phyloP scores from a whole-genome alignment of 495 filamentous ascomycete species.

The Viridothelium virens region DNA sequence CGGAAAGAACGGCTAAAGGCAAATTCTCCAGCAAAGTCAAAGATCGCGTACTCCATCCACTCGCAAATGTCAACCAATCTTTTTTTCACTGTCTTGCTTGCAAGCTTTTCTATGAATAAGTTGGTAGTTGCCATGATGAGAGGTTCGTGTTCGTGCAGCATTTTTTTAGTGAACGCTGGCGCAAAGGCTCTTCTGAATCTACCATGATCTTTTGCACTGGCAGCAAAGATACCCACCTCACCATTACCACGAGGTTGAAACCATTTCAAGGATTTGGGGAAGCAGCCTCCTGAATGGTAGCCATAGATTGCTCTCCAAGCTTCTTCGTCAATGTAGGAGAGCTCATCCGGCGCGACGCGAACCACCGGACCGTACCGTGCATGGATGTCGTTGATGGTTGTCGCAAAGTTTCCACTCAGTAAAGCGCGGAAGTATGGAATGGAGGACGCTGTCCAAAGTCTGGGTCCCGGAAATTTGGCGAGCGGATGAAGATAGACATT shows the following conservation, averaged over 20 bases:
- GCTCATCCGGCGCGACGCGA: conserved; percentile 15
- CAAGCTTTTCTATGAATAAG: background rate
- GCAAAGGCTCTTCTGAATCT: conserved; percentile 1
- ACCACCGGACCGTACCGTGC: conserved; percentile 17
- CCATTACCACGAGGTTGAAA: background rate
- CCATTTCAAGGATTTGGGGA: conserved; percentile 2
- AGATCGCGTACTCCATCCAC: conserved; percentile 48
- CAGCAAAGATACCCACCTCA: background rate
- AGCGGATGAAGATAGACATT: conserved; percentile 19
- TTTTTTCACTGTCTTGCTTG: background rate
- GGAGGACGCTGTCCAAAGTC: conserved; percentile 7
- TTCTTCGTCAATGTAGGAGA: conserved; percentile 13
- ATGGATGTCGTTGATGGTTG: conserved; percentile 13
- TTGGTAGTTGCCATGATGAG: conserved; percentile 9
- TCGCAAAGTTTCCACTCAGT: conserved; percentile 4
- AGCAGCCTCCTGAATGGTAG: background rate
- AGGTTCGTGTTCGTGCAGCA: conserved; percentile 6
- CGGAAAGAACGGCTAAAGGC: conserved; percentile 35
- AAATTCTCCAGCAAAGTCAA: conserved; percentile 36
- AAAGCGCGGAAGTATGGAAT: conserved; percentile 5
- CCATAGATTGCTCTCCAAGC: conserved; percentile 17
- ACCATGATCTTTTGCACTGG: conserved; percentile 12
- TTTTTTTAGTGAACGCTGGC: conserved; percentile 11
- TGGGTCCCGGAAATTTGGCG: conserved; percentile 14
- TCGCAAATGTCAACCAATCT: conserved; percentile 38